A percentile compares a stretch with the other conserved stretches of the same genome.
Conservation (phyloP, 257 asterid genomes). For the Primulina tabacum region DNA sequence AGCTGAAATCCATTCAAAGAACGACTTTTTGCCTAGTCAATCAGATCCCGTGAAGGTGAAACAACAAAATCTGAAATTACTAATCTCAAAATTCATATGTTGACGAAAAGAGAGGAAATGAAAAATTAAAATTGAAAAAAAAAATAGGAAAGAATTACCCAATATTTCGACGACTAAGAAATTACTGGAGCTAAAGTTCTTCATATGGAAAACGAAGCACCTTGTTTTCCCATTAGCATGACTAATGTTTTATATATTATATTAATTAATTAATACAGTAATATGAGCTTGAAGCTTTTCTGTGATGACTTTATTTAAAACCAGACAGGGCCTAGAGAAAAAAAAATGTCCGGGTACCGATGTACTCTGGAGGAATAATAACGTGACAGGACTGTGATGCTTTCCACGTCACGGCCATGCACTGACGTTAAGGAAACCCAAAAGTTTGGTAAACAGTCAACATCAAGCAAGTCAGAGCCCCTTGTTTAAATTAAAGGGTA, state of each 20-base stretch:
- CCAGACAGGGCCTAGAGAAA: constrained; percentile 18
- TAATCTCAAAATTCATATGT: background rate
- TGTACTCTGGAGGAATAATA: constrained; percentile 22
- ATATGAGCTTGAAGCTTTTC: constrained; percentile 24
- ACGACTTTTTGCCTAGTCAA: constrained; percentile 1
- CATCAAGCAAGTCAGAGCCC: background rate
- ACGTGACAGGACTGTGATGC: constrained; percentile 1
- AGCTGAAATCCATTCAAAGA: constrained; percentile 14
- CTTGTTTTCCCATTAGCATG: constrained; percentile 17
- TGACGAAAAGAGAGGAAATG: background rate
- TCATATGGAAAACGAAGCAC: background rate
- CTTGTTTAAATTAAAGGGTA: background rate
- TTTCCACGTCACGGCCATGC: background rate
- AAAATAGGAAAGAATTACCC: constrained; percentile 21
- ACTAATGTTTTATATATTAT: background rate
- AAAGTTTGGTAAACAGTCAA: background rate
- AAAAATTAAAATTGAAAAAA: background rate
- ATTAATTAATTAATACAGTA: background rate
- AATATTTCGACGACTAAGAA: constrained; percentile 15
- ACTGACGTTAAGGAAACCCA: background rate
- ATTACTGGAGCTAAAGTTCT: background rate
- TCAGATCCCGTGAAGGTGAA: constrained; percentile 27
- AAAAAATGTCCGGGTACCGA: constrained; percentile 32
- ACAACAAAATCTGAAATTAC: background rate
- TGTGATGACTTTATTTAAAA: constrained; percentile 21